Percentiles rank a stretch among this genome's conserved stretches.
Evolutionary conservation across 768 basidiomycete genomes (phyloP).

Genomic region (Mrakia hoshinonis): DNA sequence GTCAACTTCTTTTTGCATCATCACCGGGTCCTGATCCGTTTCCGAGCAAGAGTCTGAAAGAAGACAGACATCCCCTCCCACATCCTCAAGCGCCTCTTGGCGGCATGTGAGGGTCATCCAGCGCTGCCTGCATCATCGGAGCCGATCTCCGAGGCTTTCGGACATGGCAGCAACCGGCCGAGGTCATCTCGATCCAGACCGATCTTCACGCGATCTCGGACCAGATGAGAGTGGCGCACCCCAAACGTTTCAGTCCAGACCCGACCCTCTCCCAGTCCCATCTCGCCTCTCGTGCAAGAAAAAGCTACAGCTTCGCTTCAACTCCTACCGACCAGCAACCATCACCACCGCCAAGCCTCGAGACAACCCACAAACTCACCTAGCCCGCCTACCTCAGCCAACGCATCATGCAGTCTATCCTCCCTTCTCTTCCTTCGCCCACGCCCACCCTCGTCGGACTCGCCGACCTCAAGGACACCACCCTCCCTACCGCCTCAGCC

Average conservation of each 20-base stretch:
- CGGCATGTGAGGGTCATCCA: too few species aligned
- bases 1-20: neutral
- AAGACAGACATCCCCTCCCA: too few species aligned
- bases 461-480: neutral
- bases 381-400: neutral
- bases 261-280: neutral
- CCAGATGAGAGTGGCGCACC: too few species aligned
- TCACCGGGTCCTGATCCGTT: neutral
- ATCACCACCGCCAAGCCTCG: neutral
- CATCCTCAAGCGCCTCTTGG: too few species aligned
- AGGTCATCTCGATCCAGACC: too few species aligned
- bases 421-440: neutral
- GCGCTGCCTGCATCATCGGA: too few species aligned
- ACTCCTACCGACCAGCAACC: neutral
- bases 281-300: neutral
- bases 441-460: neutral
- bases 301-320: neutral
- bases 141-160: too few species aligned
- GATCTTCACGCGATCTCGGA: too few species aligned
- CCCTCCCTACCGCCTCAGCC: neutral
- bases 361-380: too few species aligned
- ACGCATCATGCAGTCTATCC: neutral
- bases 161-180: too few species aligned
- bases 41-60: neutral
- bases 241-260: neutral